A percentile compares a stretch with the other conserved stretches of the same genome.
Evolutionary conservation across 2,329 filamentous ascomycete genomes (phyloP).

Genomic region (Hypoxylon sp.): DNA sequence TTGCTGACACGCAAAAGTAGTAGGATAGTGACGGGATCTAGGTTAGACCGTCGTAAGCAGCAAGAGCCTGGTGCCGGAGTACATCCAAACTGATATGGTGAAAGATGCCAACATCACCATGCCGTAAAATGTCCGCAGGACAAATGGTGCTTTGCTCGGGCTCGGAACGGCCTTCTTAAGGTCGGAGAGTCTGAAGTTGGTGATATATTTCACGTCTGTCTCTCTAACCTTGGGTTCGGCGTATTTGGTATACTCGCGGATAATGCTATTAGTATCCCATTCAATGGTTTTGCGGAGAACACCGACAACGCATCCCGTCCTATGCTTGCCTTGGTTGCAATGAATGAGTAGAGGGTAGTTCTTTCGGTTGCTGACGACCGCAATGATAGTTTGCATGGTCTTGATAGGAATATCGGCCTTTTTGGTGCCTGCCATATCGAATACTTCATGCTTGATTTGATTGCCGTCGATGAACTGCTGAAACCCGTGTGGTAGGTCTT

Average conservation of each 20-base stretch:
- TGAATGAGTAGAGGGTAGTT: constrained; percentile 89
- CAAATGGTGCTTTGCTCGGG: not conserved
- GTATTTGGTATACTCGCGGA: constrained; percentile 80
- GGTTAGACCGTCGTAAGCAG: constrained; percentile 19
- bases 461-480: constrained; percentile 73
- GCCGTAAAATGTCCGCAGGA: constrained; percentile 32
- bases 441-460: constrained; percentile 78
- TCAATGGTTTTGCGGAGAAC: constrained; percentile 80
- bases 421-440: constrained; percentile 90
- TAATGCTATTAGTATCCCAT: constrained; percentile 71
- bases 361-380: constrained; percentile 75
- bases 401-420: constrained; percentile 75
- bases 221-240: constrained; percentile 71
- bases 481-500: constrained; percentile 67
- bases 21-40: not conserved
- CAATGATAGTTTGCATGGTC: constrained; percentile 78
- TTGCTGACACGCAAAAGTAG: not conserved
- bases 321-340: constrained; percentile 94
- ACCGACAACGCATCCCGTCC: constrained; percentile 89
- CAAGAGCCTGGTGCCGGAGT: constrained; percentile 27
- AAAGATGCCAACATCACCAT: constrained; percentile 39
- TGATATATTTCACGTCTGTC: constrained; percentile 70
- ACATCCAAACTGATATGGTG: constrained; percentile 39
- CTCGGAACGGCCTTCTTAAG: constrained; percentile 43
- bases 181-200: constrained; percentile 59